Base-by-base conservation (phyloP, 2,329 filamentous ascomycete genomes). In the Akanthomyces uredinophilus region DNA sequence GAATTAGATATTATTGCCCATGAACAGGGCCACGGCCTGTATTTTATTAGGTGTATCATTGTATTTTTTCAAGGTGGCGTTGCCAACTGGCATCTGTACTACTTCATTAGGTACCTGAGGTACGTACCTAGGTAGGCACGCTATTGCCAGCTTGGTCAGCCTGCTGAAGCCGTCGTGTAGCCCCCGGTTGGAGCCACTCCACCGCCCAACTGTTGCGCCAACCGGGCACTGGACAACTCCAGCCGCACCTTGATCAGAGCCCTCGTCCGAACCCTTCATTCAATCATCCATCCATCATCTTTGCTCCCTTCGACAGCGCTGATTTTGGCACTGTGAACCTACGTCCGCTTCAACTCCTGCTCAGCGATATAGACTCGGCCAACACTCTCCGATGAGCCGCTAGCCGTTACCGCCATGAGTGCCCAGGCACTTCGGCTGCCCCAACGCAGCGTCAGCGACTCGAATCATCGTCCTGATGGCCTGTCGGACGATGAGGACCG, bases 401-500 rank as follows among this genome's bases (percentile, higher is more conserved):
- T 53, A 58, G 20, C 39, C 47, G 32, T 20, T 39, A 29, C 39
- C 22, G 54, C 29, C 24, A 62, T 62, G 61, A 62, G 61, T 62
- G 61, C 61, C 41, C 61, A 62, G 54, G 54, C 61, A 59, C 61
- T 39, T 53, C 37, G 54, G 37, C 53, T 46, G 47, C 47, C 61
- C 14, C 61, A 62, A 41, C 61, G 47, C 61, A 58, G 41, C 14
- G 47, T 27, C 54, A 49, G 49, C 51, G 50, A 57, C 43, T 53
- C 44, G 24, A 35, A 39, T 47, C 55, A 55, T 52, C 65, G 29
- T 54, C 55, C 54, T 60, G 56, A 54, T 56, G 61, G 57, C 49
- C 64, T 43, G 62, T 63, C 18, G 68, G 65, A 68, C 67, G 64
- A 50, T 22, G 46, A 66, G 62, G 68, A 70, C 57, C 81, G 83